Base-by-base conservation (phyloP, 2,329 filamentous ascomycete species). In the Neospermospora avenae region DNA sequence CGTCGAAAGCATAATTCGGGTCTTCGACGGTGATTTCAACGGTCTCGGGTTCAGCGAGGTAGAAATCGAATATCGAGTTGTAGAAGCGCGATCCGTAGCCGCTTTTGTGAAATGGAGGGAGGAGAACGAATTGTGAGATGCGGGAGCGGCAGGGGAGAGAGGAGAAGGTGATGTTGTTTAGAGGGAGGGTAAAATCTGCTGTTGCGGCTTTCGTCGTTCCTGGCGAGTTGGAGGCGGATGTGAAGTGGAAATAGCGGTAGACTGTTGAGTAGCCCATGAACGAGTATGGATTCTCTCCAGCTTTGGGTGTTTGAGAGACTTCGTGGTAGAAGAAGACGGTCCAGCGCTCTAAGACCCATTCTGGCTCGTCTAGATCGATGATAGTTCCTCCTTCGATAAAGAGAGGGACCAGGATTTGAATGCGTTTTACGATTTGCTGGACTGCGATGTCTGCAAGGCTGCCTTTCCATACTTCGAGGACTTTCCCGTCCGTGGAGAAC, bases 341-440 rank as follows among this genome's bases (percentile, higher is more conserved):
- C 95, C 95, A 99, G 69, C 93, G 84, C 62, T 92, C 84, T 20
- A 88, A 75, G 0, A 85, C 87, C 80, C 85, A 88, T 63, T 93
- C 88, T 0, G 88, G 82, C 55, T 89, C 82, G 41, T 92, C 85
- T 2, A 88, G 77, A 16, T 84, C 64, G 48, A 97, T 86, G 39
- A 85, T 85, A 4, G 85, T 89, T n/a, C 93, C 95, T 28, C 91
- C 95, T 74, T 99, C 96, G 63, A 99, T 97, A 73, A 92, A 96
- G 61, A 98, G 80, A 16, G 91, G 85, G 4, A 93, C 84, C 37
- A 96, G 79, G 58, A 97, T 85, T 76, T 96, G 92, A 65, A 96
- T 84, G 55, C 93, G 90, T 63, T 85, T 85, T 69, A 96, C 80
- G 41, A 97, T 78, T 69, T 87, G 81, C 70, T 84, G 83, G 44